These are phyloP conservation scores for Graphiopsis chlorocephala DNA, from an alignment of 2,329 filamentous ascomycete genomes.

Conservation along the genomic window DNA sequence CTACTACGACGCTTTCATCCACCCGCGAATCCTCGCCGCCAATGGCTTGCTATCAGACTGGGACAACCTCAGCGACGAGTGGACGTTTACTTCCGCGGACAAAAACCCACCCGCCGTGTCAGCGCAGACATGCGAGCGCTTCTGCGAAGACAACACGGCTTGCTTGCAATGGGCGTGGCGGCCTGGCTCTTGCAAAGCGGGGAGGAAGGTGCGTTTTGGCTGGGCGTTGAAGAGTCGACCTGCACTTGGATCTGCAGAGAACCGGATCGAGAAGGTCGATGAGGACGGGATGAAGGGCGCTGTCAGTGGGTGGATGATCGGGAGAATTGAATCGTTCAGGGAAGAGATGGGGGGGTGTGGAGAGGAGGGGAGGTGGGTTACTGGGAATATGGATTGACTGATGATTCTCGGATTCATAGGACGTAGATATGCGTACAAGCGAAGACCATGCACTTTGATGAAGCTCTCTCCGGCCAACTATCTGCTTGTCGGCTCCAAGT, in stretches of 20 bases:
- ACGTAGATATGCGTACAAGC: no score
- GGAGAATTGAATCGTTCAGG: constrained; percentile 25
- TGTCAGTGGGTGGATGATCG: constrained; percentile 37
- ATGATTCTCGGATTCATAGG: neutral
- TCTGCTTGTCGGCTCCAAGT: no score
- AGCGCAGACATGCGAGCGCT: constrained; percentile 30
- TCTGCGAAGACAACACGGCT: constrained; percentile 31
- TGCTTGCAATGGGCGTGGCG: constrained; percentile 40
- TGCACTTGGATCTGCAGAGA: constrained; percentile 17
- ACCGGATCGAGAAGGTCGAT: constrained; percentile 22
- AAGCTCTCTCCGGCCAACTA: no score
- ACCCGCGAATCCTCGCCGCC: constrained; percentile 28
- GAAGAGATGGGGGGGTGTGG: neutral
- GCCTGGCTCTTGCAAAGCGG: constrained; percentile 34
- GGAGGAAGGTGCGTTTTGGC: constrained; percentile 32
- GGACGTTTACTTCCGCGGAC: constrained; percentile 14
- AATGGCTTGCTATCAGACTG: constrained; percentile 30
- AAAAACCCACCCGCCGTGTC: constrained; percentile 23
- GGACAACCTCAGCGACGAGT: constrained; percentile 37
- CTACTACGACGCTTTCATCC: constrained; percentile 34
- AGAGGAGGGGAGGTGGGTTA: neutral
- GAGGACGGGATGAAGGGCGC: constrained; percentile 20
- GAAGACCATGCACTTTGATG: no score
- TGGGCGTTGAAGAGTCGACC: constrained; percentile 19
- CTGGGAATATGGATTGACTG: neutral